phyloP scores from a whole-genome alignment of 192 early-diverging fungal genomes.

The Backusella sp. region DNA sequence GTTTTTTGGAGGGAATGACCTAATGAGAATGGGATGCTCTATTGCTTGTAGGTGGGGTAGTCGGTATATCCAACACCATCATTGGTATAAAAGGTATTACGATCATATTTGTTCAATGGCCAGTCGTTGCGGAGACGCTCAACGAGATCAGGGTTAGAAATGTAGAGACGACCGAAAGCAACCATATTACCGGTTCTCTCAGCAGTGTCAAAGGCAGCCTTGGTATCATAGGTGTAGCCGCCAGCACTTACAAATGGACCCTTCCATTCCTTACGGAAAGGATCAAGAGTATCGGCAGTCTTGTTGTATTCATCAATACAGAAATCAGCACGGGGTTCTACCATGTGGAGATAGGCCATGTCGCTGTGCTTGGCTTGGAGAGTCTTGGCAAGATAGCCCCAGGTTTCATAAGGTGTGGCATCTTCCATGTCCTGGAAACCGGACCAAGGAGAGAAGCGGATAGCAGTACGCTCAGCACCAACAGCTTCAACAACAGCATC shows the following conservation, averaged over 20 bases:
- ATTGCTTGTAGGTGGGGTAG: slow-evolving; percentile 11
- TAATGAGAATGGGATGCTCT: not conserved
- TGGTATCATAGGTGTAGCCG: slow-evolving; percentile 14
- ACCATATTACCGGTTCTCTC: slow-evolving; percentile 32
- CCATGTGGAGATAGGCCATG: slow-evolving; percentile 32
- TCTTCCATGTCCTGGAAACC: slow-evolving; percentile 30
- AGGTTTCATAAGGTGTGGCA: slow-evolving; percentile 22
- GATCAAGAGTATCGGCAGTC: slow-evolving; percentile 10
- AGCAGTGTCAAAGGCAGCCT: not conserved
- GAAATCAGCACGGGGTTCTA: slow-evolving; percentile 20
- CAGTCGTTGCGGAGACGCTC: slow-evolving; percentile 19
- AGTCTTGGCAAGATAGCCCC: slow-evolving; percentile 18
- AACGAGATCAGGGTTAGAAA: slow-evolving; percentile 36
- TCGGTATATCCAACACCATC: slow-evolving; percentile 8
- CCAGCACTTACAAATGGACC: slow-evolving; percentile 20
- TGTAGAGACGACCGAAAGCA: slow-evolving; percentile 27
- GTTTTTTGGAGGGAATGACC: not conserved
- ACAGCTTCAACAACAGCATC: slow-evolving; percentile 20
- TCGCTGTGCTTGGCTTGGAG: slow-evolving; percentile 19
- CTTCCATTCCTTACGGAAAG: slow-evolving; percentile 19
- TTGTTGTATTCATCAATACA: not conserved
- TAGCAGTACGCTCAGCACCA: slow-evolving; percentile 29
- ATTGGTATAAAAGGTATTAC: slow-evolving; percentile 20
- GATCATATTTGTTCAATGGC: slow-evolving; percentile 27
- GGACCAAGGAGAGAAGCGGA: slow-evolving; percentile 29